phyloP scores from a whole-genome alignment of 2,329 filamentous ascomycete genomes.

The Juglanconis juglandina region DNA sequence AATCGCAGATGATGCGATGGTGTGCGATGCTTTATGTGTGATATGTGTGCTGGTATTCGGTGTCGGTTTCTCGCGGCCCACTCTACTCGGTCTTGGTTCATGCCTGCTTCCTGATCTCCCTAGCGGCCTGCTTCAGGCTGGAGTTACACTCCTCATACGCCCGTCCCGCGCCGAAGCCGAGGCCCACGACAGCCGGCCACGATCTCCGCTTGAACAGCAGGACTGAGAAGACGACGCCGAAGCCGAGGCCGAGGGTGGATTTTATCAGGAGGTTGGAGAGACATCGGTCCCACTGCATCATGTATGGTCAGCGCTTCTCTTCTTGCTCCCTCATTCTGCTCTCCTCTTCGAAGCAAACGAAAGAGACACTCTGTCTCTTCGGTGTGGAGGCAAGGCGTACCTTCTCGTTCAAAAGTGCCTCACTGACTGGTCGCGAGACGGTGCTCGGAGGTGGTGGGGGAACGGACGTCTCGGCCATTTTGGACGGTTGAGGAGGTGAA shows the following conservation, averaged over 20 bases:
- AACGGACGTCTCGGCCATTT: conserved; percentile 53
- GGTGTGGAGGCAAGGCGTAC: conserved; percentile 44
- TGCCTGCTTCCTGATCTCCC: conserved; percentile 54
- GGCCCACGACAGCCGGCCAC: conserved; percentile 93
- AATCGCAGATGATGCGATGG: not conserved
- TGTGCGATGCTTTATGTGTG: not conserved
- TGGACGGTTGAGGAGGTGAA: conserved; percentile 21
- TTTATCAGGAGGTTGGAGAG: conserved; percentile 97
- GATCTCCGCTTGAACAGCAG: conserved; percentile 96
- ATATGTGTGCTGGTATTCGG: not conserved
- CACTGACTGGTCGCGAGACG: conserved; percentile 84
- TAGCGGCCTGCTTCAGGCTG: conserved; percentile 61
- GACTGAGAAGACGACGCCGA: conserved; percentile 97
- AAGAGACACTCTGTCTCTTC: too few species aligned
- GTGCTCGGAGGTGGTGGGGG: conserved; percentile 59
- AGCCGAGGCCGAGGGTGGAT: conserved; percentile 90
- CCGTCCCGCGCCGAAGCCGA: conserved; percentile 91
- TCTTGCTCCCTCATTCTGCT: too few species aligned
- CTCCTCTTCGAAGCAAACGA: not conserved
- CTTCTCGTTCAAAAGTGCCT: conserved; percentile 98
- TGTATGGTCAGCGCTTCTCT: not conserved
- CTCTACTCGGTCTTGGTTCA: conserved; percentile 23
- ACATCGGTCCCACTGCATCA: conserved; percentile 88
- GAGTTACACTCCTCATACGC: conserved; percentile 98
- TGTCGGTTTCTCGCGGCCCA: not conserved